A percentile compares a stretch with the other conserved stretches of the same genome.
These are phyloP conservation scores for Rhizoclosmatium sp. DNA, from an alignment of 192 early-diverging fungal species.

Conservation along the genomic window DNA sequence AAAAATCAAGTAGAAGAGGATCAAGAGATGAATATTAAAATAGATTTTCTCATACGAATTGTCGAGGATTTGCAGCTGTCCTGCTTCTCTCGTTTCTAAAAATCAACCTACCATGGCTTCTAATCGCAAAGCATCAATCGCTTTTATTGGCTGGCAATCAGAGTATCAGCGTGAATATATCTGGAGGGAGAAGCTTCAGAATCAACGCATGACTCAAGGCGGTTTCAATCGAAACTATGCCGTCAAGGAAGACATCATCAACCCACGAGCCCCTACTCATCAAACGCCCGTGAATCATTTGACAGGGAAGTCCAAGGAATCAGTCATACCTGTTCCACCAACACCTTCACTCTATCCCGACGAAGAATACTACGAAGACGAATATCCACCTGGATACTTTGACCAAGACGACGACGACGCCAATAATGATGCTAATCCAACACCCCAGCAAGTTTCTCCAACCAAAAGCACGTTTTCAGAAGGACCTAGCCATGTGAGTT, in stretches of 20 bases:
- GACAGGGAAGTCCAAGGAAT: background rate
- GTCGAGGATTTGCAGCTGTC: background rate
- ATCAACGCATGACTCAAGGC: background rate
- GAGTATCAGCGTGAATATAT: constrained; percentile 30
- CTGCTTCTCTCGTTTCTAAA: background rate
- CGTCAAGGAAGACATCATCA: constrained; percentile 21
- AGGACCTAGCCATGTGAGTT: background rate
- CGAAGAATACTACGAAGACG: background rate
- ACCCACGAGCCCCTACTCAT: background rate
- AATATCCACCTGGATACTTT: background rate
- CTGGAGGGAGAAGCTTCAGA: background rate
- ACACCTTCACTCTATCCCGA: background rate
- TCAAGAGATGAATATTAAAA: constrained; percentile 20
- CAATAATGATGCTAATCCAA: background rate
- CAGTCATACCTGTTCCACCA: background rate
- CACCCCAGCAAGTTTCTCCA: background rate
- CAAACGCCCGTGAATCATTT: constrained; percentile 16
- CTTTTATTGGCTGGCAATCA: constrained; percentile 24
- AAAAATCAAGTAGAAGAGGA: constrained; percentile 10
- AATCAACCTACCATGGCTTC: background rate
- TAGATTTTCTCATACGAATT: background rate
- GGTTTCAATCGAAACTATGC: constrained; percentile 30
- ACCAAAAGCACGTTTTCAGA: background rate
- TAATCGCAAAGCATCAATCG: constrained; percentile 12
- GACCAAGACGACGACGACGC: background rate